phyloP scores from a whole-genome alignment of 2,329 filamentous ascomycete genomes.

The Venturiaceae sp. region DNA sequence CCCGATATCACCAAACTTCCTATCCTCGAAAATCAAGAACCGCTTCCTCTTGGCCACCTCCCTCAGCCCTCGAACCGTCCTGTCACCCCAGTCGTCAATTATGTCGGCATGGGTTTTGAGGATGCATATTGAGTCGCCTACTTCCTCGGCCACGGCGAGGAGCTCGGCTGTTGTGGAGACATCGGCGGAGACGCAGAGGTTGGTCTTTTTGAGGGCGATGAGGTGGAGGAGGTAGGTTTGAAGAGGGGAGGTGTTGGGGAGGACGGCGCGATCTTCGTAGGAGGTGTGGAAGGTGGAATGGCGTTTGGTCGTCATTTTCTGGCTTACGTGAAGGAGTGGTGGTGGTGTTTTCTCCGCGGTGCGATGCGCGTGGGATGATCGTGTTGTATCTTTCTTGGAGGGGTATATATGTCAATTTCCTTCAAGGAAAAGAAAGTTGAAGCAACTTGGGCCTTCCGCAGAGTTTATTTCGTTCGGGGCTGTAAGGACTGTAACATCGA shows the following conservation, averaged over 20 bases:
- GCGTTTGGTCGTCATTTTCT: not conserved
- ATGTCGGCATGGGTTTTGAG: conserved; percentile 54
- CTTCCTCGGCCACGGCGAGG: conserved; percentile 44
- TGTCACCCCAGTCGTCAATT: conserved; percentile 49
- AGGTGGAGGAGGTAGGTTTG: conserved; percentile 38
- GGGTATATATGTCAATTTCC: too few relatives aligned
- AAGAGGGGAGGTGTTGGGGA: conserved; percentile 32
- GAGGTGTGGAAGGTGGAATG: conserved; percentile 12
- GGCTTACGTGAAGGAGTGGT: too few relatives aligned
- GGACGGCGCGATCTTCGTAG: conserved; percentile 35
- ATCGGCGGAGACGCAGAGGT: conserved; percentile 47
- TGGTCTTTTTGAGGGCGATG: conserved; percentile 40
- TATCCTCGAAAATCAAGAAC: conserved; percentile 45
- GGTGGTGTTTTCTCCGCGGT: too few relatives aligned
- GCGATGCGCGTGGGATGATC: too few relatives aligned
- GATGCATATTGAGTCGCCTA: conserved; percentile 51
- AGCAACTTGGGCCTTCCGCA: too few relatives aligned
- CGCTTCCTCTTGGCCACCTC: conserved; percentile 38
- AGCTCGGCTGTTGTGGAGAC: conserved; percentile 47
- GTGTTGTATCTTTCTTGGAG: too few relatives aligned
- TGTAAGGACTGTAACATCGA: too few relatives aligned
- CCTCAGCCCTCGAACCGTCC: conserved; percentile 39
- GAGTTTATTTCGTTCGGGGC: too few relatives aligned
- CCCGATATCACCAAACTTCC: conserved; percentile 47
- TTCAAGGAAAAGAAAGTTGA: too few relatives aligned